phyloP scores from a whole-genome alignment of 306 rosid species.

The Nissolia schottii region DNA sequence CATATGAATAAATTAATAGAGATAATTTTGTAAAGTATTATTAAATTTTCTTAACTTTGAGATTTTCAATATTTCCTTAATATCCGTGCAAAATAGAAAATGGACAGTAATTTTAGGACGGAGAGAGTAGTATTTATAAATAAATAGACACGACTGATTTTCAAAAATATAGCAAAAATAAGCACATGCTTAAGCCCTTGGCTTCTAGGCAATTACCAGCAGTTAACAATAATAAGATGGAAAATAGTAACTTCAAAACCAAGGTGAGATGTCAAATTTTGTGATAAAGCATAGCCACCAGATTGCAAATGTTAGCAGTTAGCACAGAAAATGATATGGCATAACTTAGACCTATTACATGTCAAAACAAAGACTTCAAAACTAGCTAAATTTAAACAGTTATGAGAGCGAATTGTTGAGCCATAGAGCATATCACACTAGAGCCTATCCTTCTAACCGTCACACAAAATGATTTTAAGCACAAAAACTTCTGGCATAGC shows the following conservation, averaged over 20 bases:
- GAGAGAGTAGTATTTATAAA: background rate
- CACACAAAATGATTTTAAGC: background rate
- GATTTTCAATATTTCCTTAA: too few species aligned
- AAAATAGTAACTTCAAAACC: background rate
- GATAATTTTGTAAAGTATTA: too few species aligned
- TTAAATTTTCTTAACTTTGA: too few species aligned
- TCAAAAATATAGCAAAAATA: background rate
- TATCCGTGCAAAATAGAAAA: too few species aligned
- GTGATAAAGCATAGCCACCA: background rate
- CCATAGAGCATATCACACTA: background rate
- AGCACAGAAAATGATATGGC: constrained; percentile 1
- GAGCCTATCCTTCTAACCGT: background rate
- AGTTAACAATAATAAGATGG: background rate
- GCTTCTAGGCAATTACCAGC: background rate
- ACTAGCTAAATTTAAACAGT: background rate
- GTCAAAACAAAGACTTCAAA: background rate
- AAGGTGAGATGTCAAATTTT: background rate
- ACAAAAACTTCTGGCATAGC: background rate
- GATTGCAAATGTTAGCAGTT: background rate
- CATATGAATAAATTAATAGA: too few species aligned
- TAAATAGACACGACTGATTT: background rate
- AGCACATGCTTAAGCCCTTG: constrained; percentile 5
- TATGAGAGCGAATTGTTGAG: background rate
- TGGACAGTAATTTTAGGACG: too few species aligned
- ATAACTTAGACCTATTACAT: background rate